These are phyloP conservation scores for Aspergillus nomiae DNA, from an alignment of 2,329 filamentous ascomycete species.

Conservation along the genomic window DNA sequence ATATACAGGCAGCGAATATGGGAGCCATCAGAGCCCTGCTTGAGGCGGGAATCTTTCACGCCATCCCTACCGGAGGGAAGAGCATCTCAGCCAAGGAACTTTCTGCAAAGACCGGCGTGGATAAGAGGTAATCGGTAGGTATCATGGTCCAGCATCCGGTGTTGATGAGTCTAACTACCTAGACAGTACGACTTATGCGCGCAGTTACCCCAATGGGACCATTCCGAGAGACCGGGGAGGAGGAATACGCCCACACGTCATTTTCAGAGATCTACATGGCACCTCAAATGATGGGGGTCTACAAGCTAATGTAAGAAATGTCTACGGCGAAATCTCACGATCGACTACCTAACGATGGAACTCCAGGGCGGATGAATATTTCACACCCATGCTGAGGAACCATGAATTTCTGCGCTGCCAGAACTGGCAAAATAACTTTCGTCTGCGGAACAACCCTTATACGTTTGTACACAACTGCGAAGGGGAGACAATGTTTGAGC, in stretches of 20 bases:
- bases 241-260: conserved; percentile 23
- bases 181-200: conserved; percentile 24
- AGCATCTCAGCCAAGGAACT: conserved; percentile 16
- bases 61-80: conserved; percentile 21
- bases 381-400: conserved; percentile 12
- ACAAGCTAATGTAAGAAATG: conserved; percentile 12
- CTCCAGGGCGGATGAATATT: conserved; percentile 17
- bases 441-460: conserved; percentile 21
- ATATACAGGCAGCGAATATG: conserved; percentile 20
- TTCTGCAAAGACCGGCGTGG: conserved; percentile 11
- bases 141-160: background rate
- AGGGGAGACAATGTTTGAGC: conserved; percentile 22
- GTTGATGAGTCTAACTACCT: background rate
- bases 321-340: fast-evolving
- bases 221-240: conserved; percentile 20
- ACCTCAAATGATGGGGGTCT: conserved; percentile 17
- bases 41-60: conserved; percentile 22
- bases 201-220: conserved; percentile 19
- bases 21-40: conserved; percentile 23
- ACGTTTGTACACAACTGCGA: conserved; percentile 17
- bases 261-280: conserved; percentile 21
- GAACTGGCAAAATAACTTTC: conserved; percentile 17
- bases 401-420: conserved; percentile 21
- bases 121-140: conserved; percentile 13
- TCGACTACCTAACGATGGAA: background rate